Evolutionary conservation across 2,329 filamentous ascomycete species (phyloP).

Genomic region (Claviceps humidiphila): DNA sequence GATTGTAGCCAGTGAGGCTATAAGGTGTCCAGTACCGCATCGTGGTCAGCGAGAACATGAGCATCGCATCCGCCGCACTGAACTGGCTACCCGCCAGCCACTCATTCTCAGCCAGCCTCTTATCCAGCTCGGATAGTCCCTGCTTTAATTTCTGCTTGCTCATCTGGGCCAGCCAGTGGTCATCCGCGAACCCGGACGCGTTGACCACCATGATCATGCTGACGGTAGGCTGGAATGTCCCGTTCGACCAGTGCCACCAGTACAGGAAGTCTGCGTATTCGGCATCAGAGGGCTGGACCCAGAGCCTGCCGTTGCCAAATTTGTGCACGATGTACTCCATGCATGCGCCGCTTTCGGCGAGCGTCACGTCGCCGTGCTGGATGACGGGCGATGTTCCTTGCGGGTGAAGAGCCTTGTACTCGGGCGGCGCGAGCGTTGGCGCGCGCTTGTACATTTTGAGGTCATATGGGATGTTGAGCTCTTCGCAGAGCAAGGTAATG

Average conservation of each 20-base stretch:
- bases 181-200: constrained; percentile 2
- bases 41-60: constrained; percentile 46
- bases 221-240: constrained; percentile 27
- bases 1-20: constrained; percentile 26
- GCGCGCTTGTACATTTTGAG: constrained; percentile 14
- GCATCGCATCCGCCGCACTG: constrained; percentile 54
- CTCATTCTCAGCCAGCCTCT: constrained; percentile 29
- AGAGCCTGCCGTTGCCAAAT: constrained; percentile 36
- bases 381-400: constrained; percentile 47
- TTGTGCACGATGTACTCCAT: constrained; percentile 47
- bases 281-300: constrained; percentile 28
- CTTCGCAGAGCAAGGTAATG: constrained; percentile 51
- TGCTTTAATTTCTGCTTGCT: constrained; percentile 20
- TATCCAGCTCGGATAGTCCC: constrained; percentile 37
- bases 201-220: constrained; percentile 23
- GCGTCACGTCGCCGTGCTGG: constrained; percentile 37
- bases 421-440: constrained; percentile 20
- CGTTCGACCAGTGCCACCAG: constrained; percentile 48
- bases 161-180: constrained; percentile 17
- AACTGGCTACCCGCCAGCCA: constrained; percentile 50
- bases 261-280: constrained; percentile 49
- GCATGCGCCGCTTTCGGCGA: constrained; percentile 47
- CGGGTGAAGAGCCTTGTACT: constrained; percentile 31
- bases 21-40: constrained; percentile 38
- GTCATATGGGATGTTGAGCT: constrained; percentile 41